phyloP scores from a whole-genome alignment of 2,329 filamentous ascomycete genomes.

The Diaporthe vaccinii region DNA sequence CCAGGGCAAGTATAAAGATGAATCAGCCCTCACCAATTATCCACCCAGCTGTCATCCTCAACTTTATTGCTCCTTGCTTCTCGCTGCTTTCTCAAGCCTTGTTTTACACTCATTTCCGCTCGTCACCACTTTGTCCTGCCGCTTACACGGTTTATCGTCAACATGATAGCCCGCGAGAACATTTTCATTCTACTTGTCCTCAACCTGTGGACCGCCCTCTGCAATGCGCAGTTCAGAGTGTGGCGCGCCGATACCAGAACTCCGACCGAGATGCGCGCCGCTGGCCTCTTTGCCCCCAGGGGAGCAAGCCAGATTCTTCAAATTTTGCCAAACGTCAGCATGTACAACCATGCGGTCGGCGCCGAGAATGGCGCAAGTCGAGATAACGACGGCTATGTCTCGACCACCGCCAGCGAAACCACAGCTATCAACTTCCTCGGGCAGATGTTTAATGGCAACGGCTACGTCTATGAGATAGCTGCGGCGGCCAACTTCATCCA shows the following conservation, averaged over 20 bases:
- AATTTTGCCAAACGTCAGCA: neutral
- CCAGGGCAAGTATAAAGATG: neutral
- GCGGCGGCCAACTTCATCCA: slow-evolving; percentile 23
- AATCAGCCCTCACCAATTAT: neutral
- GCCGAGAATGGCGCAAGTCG: neutral
- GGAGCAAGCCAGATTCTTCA: slow-evolving; percentile 1
- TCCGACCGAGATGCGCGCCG: slow-evolving; percentile 6
- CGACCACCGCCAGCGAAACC: slow-evolving; percentile 12
- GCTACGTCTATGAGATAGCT: slow-evolving; percentile 22
- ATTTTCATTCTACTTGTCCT: slow-evolving; percentile 1
- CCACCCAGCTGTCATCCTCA: neutral
- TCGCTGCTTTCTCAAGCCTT: neutral
- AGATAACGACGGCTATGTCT: slow-evolving; percentile 22
- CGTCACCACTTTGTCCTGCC: neutral
- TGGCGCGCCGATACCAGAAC: slow-evolving; percentile 22
- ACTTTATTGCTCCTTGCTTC: neutral
- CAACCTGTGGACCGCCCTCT: slow-evolving; percentile 2
- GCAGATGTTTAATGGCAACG: neutral
- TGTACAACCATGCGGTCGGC: slow-evolving; percentile 17
- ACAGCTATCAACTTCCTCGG: slow-evolving; percentile 6
- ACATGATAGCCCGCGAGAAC: neutral
- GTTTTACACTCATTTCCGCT: neutral
- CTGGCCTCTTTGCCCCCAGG: slow-evolving; percentile 13
- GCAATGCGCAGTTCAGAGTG: slow-evolving; percentile 6
- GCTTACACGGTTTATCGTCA: neutral